Evolutionary conservation across 1,284 basidiomycete species (phyloP).

Genomic region (Rhodotorula sp.): DNA sequence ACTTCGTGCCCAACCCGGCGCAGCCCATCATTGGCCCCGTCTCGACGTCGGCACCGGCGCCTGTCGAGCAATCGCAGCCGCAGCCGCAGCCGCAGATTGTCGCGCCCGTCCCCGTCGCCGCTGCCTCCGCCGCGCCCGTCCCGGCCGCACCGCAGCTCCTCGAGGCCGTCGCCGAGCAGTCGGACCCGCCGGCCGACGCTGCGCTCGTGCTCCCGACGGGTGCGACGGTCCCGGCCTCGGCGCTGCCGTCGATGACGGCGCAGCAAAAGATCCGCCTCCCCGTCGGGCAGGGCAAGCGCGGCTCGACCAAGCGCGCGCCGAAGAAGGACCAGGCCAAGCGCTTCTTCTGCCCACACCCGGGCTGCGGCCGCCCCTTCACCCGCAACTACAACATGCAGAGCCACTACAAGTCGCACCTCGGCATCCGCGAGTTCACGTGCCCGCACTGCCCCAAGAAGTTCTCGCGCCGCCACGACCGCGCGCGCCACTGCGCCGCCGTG

Average conservation of each 20-base stretch:
- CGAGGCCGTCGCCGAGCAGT: background rate
- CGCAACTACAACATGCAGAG: slow-evolving; percentile 46
- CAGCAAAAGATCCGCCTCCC: slow-evolving; percentile 30
- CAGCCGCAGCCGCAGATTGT: background rate
- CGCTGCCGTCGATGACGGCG: background rate
- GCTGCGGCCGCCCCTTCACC: slow-evolving; percentile 42
- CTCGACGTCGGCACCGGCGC: background rate
- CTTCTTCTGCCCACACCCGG: slow-evolving; percentile 42
- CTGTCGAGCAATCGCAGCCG: background rate
- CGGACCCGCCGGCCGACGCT: background rate
- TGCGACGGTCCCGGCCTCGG: background rate
- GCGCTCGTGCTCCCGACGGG: slow-evolving; percentile 7
- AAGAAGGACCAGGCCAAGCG: slow-evolving; percentile 33
- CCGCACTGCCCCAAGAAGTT: slow-evolving; percentile 45
- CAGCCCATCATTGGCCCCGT: background rate
- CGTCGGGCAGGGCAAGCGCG: slow-evolving; percentile 29
- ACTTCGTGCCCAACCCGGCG: slow-evolving; percentile 32
- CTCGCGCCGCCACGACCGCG: slow-evolving; percentile 45
- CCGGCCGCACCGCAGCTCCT: background rate
- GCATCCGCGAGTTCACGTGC: slow-evolving; percentile 42
- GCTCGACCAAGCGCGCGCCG: slow-evolving; percentile 19
- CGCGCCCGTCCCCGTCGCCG: background rate
- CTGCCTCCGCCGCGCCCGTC: background rate
- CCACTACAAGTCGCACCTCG: slow-evolving; percentile 42
- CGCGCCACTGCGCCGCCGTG: slow-evolving; percentile 43